Evolutionary conservation across 495 filamentous ascomycete genomes (phyloP).

Genomic region (Lophiostoma macrostomum): DNA sequence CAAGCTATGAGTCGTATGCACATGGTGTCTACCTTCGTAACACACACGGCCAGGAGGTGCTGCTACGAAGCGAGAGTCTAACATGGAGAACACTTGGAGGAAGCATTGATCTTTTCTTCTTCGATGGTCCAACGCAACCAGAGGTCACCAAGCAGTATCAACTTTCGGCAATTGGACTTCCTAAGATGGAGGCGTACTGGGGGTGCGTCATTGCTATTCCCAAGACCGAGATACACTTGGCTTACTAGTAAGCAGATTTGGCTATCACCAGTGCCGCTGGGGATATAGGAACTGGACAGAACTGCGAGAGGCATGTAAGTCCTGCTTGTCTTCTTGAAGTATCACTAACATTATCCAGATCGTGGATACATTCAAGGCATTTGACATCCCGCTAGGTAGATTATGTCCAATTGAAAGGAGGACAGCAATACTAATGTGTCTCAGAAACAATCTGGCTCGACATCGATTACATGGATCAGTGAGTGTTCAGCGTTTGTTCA

Average conservation of each 20-base stretch:
- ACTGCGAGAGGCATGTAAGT: too few relatives aligned
- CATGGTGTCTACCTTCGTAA: slow-evolving; percentile 64
- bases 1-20: slow-evolving; percentile 58
- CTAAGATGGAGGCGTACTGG: slow-evolving; percentile 52
- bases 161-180: slow-evolving; percentile 54
- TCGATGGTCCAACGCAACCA: slow-evolving; percentile 54
- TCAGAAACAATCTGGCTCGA: slow-evolving; percentile 64
- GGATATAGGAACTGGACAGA: slow-evolving; percentile 60
- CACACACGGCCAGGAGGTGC: slow-evolving; percentile 72
- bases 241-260: slow-evolving; percentile 44
- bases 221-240: too few relatives aligned
- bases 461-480: slow-evolving; percentile 49
- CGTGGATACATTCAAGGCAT: slow-evolving; percentile 57
- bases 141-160: slow-evolving; percentile 60
- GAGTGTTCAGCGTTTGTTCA: background rate
- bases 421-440: background rate
- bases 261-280: slow-evolving; percentile 65
- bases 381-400: slow-evolving; percentile 52
- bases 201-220: too few relatives aligned
- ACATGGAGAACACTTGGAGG: slow-evolving; percentile 73
- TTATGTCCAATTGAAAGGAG: background rate
- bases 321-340: too few relatives aligned
- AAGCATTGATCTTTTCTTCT: slow-evolving; percentile 62
- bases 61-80: slow-evolving; percentile 61
- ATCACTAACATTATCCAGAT: too few relatives aligned